These are phyloP conservation scores for Colletotrichum simmondsii DNA, from an alignment of 2,329 filamentous ascomycete genomes.

Conservation along the genomic window DNA sequence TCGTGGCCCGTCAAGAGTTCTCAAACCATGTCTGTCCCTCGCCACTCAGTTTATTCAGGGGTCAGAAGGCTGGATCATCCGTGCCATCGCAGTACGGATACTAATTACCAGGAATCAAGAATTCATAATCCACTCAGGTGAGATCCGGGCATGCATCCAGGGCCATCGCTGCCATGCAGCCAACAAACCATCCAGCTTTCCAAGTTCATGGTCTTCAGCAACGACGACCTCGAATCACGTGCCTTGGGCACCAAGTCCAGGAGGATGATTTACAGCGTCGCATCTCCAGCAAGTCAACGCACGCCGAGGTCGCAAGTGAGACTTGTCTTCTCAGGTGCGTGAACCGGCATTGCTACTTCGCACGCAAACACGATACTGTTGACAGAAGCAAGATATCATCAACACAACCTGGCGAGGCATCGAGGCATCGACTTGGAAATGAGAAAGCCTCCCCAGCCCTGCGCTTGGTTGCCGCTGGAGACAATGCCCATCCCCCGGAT, in stretches of 20 bases:
- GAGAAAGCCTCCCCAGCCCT: slow-evolving; percentile 2
- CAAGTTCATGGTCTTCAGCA: background rate
- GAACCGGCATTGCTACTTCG: background rate
- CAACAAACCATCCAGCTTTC: background rate
- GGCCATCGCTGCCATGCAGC: background rate
- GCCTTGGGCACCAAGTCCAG: background rate
- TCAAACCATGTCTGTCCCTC: background rate
- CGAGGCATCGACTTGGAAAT: slow-evolving; percentile 26
- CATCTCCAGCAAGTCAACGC: background rate
- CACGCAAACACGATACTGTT: too few relatives aligned
- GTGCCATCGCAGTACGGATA: slow-evolving; percentile 22
- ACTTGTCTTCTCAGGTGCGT: background rate
- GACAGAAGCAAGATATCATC: background rate
- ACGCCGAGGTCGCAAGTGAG: background rate
- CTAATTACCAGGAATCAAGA: slow-evolving; percentile 5
- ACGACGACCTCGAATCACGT: slow-evolving; percentile 5
- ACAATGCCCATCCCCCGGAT: slow-evolving; percentile 10
- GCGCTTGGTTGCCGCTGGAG: slow-evolving; percentile 15
- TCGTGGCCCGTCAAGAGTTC: background rate
- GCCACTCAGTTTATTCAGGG: slow-evolving; percentile 8
- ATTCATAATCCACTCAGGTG: background rate
- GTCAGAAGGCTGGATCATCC: slow-evolving; percentile 19
- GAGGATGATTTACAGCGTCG: background rate
- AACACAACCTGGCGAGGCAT: slow-evolving; percentile 15
- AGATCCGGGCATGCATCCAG: slow-evolving; percentile 2